Conservation (phyloP, 2,329 filamentous ascomycete species). For the Pyrenophora seminiperda region DNA sequence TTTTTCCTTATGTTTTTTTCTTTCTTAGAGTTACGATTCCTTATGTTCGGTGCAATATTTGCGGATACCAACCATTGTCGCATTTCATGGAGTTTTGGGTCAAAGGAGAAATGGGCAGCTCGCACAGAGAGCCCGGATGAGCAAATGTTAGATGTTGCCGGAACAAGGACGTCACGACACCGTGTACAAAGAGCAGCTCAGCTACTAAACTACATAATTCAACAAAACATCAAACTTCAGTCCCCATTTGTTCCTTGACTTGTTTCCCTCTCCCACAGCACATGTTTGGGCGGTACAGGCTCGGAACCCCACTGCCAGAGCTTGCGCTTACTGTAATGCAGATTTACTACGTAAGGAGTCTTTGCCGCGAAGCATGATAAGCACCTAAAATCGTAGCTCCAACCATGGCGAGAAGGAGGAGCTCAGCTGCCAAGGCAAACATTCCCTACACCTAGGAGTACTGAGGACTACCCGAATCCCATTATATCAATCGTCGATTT, state of each 20-base stretch:
- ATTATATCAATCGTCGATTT: no score
- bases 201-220: conserved; percentile 6
- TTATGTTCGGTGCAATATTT: conserved; percentile 5
- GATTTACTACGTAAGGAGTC: no score
- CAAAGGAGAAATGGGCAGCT: neutral
- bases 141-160: conserved; percentile 3
- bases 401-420: no score
- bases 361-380: no score
- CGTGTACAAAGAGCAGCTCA: conserved; percentile 3
- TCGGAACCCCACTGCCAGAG: no score
- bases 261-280: no score
- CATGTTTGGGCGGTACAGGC: no score
- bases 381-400: no score
- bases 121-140: conserved; percentile 2
- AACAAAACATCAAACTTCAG: neutral
- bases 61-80: conserved; percentile 10
- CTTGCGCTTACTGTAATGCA: no score
- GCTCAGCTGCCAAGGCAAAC: no score
- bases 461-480: no score
- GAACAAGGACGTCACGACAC: conserved; percentile 1
- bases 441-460: no score
- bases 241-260: neutral
- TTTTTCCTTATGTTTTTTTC: neutral
- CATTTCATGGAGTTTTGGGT: conserved; percentile 12
- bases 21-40: conserved; percentile 8